Conservation (phyloP, 2,329 filamentous ascomycete genomes). For the Penicillium sp. region DNA sequence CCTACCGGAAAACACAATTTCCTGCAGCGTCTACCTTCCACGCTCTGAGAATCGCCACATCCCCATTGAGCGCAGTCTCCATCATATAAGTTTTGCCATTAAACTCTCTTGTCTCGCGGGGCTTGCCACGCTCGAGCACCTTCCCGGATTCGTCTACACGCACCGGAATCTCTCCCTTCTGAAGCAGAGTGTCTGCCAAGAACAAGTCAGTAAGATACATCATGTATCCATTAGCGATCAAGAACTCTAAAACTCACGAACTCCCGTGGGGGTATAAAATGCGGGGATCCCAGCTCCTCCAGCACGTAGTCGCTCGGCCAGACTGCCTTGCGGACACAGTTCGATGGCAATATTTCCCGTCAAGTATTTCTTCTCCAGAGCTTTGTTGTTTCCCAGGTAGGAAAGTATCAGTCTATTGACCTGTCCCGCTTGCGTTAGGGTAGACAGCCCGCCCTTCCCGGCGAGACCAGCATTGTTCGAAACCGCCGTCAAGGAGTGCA, state of each 20-base stretch:
- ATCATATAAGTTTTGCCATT: slow-evolving; percentile 64
- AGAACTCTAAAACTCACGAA: too few species aligned
- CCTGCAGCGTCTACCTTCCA: slow-evolving; percentile 68
- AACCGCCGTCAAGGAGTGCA: slow-evolving; percentile 59
- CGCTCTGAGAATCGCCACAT: slow-evolving; percentile 68
- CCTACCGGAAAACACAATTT: slow-evolving; percentile 67
- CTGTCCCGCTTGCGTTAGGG: slow-evolving; percentile 60
- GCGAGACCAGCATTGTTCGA: slow-evolving; percentile 72
- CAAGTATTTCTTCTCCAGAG: slow-evolving; percentile 64
- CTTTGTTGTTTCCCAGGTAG: slow-evolving; percentile 70
- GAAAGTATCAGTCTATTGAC: slow-evolving; percentile 64
- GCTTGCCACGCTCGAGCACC: slow-evolving; percentile 59
- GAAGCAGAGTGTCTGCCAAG: too few species aligned
- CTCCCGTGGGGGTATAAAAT: slow-evolving; percentile 70
- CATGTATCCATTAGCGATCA: too few species aligned
- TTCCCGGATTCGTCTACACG: slow-evolving; percentile 73
- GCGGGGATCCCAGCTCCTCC: slow-evolving; percentile 69
- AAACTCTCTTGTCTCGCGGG: slow-evolving; percentile 64
- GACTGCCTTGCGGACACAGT: slow-evolving; percentile 61
- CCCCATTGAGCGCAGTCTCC: slow-evolving; percentile 66
- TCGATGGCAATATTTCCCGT: slow-evolving; percentile 66
- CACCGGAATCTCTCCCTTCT: slow-evolving; percentile 51
- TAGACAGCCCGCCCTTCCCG: slow-evolving; percentile 58
- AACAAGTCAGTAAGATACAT: slow-evolving; percentile 38
- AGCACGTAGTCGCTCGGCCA: slow-evolving; percentile 51